phyloP scores from a whole-genome alignment of 1,284 basidiomycete species.

The Trametes pubescens region DNA sequence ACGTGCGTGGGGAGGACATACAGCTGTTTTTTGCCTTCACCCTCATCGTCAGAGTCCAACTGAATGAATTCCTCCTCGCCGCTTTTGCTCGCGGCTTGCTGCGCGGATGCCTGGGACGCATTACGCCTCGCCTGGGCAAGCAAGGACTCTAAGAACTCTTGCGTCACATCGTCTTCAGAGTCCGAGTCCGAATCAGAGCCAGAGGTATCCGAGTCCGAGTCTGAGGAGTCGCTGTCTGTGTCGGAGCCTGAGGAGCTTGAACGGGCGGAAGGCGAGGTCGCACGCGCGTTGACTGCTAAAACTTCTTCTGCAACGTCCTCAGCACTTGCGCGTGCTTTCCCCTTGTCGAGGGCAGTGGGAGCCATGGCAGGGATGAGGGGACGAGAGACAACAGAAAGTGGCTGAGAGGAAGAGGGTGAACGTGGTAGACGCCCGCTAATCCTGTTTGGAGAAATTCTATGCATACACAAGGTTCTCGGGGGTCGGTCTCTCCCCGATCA shows the following conservation, averaged over 20 bases:
- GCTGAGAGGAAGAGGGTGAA: constrained; percentile 3
- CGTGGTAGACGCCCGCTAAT: constrained; percentile 10
- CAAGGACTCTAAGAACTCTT: constrained; percentile 70
- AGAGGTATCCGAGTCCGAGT: constrained; percentile 42
- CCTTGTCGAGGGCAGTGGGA: constrained; percentile 46
- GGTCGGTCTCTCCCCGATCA: constrained; percentile 23
- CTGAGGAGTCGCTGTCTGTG: constrained; percentile 39
- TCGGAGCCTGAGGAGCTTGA: constrained; percentile 39
- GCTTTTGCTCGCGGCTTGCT: constrained; percentile 18
- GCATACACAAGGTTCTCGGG: constrained; percentile 33
- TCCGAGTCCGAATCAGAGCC: constrained; percentile 45
- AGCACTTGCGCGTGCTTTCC: constrained; percentile 50
- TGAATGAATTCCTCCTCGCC: constrained; percentile 47
- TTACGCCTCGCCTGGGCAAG: constrained; percentile 66
- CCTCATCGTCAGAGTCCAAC: constrained; percentile 35
- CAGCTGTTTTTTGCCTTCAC: constrained; percentile 37
- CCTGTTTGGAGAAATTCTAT: constrained; percentile 22
- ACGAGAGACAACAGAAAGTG: background rate
- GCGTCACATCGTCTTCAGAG: constrained; percentile 55
- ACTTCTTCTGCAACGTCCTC: constrained; percentile 33
- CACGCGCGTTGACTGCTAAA: constrained; percentile 40
- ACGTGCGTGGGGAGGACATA: constrained; percentile 33
- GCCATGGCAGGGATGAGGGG: constrained; percentile 31
- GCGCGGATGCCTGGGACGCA: constrained; percentile 41
- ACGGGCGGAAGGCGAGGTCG: constrained; percentile 39